A percentile compares a stretch with the other conserved stretches of the same genome.
These are phyloP conservation scores for Lentinula sp. DNA, from an alignment of 768 basidiomycete species.

Conservation along the genomic window DNA sequence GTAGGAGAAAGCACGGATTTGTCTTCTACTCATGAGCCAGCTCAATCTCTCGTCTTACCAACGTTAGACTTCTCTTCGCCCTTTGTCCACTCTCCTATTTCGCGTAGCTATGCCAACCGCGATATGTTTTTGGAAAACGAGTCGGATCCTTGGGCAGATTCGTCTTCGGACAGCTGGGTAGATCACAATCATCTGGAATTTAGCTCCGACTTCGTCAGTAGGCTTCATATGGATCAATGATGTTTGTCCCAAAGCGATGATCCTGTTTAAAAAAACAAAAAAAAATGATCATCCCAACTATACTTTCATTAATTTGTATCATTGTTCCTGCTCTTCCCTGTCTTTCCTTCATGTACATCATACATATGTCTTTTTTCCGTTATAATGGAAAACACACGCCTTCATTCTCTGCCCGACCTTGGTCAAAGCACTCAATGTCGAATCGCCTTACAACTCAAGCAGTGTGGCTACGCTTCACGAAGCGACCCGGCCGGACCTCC, in stretches of 20 bases:
- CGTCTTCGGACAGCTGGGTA: constrained; percentile 1
- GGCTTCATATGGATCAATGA: not conserved
- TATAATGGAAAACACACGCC: too few species aligned
- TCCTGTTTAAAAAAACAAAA: too few species aligned
- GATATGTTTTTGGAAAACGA: not conserved
- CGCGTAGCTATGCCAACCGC: not conserved
- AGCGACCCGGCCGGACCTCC: not conserved
- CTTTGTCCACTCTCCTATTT: constrained; percentile 18
- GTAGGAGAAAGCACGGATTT: constrained; percentile 2
- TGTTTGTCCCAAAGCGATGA: not conserved
- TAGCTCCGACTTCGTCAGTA: constrained; percentile 2
- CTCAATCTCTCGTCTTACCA: constrained; percentile 62
- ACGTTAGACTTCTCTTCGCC: constrained; percentile 66
- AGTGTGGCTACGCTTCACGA: too few species aligned
- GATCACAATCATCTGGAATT: not conserved
- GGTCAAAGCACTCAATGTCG: too few species aligned
- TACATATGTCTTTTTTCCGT: too few species aligned
- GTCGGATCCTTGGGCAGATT: constrained; percentile 3
- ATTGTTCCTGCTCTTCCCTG: too few species aligned
- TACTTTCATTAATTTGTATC: too few species aligned
- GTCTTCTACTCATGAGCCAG: not conserved
- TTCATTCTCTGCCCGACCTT: too few species aligned
- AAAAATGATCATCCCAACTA: too few species aligned
- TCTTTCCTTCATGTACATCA: too few species aligned
- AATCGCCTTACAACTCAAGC: too few species aligned